Conservation (phyloP, 225 moss, liverwort and hornwort species). For the Thuidium tamariscinum region DNA sequence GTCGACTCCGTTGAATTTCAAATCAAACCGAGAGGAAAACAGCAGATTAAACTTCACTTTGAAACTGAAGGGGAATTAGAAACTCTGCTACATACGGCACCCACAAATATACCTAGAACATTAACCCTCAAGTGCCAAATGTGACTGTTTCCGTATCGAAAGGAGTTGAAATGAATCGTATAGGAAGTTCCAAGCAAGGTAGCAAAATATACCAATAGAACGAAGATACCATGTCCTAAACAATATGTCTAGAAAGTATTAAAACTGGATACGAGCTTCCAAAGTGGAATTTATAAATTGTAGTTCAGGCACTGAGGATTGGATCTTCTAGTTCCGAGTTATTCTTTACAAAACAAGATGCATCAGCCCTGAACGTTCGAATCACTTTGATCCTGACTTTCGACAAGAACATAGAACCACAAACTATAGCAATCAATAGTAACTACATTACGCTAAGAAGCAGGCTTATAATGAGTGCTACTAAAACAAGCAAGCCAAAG, state of each 20-base stretch:
- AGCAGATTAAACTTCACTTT: background rate
- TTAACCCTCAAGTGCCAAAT: background rate
- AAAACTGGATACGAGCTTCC: background rate
- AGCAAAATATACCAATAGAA: background rate
- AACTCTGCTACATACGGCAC: background rate
- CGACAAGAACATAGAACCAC: background rate
- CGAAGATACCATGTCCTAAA: background rate
- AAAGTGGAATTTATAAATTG: background rate
- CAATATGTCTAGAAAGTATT: too few species aligned
- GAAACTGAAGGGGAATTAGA: background rate
- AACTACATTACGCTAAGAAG: background rate
- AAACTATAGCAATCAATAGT: background rate
- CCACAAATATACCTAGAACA: background rate
- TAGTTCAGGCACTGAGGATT: background rate
- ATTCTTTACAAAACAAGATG: background rate
- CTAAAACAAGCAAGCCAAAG: background rate
- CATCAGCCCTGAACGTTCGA: background rate
- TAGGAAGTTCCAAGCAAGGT: background rate
- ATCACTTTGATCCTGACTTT: background rate
- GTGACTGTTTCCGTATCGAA: background rate
- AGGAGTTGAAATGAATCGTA: background rate
- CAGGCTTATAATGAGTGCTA: background rate
- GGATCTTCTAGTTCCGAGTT: background rate
- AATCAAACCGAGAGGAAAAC: background rate
- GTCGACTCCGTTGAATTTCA: background rate